phyloP scores from a whole-genome alignment of 768 basidiomycete genomes.

The Calocera cornea region DNA sequence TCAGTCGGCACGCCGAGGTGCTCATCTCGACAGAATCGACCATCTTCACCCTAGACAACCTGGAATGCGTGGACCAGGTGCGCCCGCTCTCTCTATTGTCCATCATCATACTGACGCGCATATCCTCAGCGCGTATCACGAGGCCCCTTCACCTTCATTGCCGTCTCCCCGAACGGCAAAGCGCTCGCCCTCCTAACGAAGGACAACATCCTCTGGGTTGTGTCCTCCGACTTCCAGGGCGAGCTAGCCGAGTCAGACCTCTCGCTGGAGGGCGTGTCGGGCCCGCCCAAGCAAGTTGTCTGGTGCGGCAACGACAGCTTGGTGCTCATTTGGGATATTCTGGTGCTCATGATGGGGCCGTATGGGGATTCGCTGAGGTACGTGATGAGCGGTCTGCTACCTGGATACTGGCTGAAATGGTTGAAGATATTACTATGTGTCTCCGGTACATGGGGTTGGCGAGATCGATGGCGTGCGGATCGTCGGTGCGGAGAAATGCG shows the following conservation, averaged over 20 bases:
- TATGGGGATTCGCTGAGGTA: constrained; percentile 76
- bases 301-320: constrained; percentile 98
- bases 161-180: constrained; percentile 88
- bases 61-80: constrained; percentile 69
- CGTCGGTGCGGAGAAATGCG: constrained; percentile 61
- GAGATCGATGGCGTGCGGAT: constrained; percentile 88
- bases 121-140: constrained; percentile 52
- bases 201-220: constrained; percentile 69
- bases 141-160: constrained; percentile 78
- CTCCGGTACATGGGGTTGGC: constrained; percentile 61
- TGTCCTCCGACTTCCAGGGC: constrained; percentile 86
- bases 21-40: constrained; percentile 69
- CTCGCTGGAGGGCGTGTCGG: constrained; percentile 22
- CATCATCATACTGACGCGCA: neutral
- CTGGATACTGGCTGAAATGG: constrained; percentile 7
- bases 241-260: constrained; percentile 74
- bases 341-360: constrained; percentile 80
- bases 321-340: constrained; percentile 64
- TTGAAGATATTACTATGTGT: constrained; percentile 63
- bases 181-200: constrained; percentile 72
- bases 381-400: constrained; percentile 20
- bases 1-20: constrained; percentile 82
- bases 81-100: constrained; percentile 1
- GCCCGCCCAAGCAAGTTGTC: constrained; percentile 47
- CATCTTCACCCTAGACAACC: constrained; percentile 72